Evolutionary conservation across 805 yeast species (phyloP).

Genomic region (Candida piceae): DNA sequence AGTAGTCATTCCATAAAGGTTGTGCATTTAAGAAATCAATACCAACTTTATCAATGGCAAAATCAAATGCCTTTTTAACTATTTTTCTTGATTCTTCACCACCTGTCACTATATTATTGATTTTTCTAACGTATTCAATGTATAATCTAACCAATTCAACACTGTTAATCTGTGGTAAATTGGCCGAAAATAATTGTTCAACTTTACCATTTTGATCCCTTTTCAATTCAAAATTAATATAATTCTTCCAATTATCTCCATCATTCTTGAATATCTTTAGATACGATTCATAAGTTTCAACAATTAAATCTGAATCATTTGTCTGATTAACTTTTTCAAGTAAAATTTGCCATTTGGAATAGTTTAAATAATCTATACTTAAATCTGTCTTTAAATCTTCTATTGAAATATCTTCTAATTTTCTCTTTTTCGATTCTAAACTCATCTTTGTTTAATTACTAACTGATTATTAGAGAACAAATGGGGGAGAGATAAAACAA

Average conservation of each 20-base stretch:
- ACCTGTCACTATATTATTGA: conserved; percentile 66
- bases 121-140: conserved; percentile 69
- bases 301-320: conserved; percentile 56
- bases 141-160: conserved; percentile 74
- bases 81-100: conserved; percentile 74
- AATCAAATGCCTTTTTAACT: conserved; percentile 77
- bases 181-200: conserved; percentile 59
- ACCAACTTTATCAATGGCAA: conserved; percentile 75
- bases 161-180: conserved; percentile 57
- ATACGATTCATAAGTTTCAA: conserved; percentile 54
- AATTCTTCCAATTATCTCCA: conserved; percentile 69
- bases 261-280: conserved; percentile 62
- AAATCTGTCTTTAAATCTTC: conserved; percentile 56
- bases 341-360: conserved; percentile 51
- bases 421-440: too few species aligned
- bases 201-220: conserved; percentile 61
- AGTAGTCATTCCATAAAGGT: conserved; percentile 73
- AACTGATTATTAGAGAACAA: too few species aligned
- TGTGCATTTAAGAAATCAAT: conserved; percentile 63
- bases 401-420: conserved; percentile 32
- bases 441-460: too few species aligned
- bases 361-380: conserved; percentile 45
- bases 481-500: too few species aligned
- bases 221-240: conserved; percentile 58
- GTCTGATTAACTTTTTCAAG: conserved; percentile 43